These are phyloP conservation scores for Pyrenophora tritici-repentis DNA, from an alignment of 2,329 filamentous ascomycete genomes.

Conservation along the genomic window DNA sequence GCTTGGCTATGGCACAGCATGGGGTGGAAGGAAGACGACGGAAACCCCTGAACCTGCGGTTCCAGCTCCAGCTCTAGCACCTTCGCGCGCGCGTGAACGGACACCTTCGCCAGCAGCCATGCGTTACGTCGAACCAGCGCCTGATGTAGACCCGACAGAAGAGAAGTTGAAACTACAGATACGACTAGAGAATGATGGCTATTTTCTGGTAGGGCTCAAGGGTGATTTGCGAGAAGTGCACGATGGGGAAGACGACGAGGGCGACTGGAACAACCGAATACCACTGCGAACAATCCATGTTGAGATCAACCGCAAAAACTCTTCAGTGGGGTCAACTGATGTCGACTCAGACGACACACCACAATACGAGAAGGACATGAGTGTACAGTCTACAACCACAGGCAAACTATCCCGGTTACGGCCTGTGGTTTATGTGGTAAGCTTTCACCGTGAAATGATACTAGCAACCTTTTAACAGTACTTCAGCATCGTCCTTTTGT, in stretches of 20 bases:
- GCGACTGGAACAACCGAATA: constrained; percentile 55
- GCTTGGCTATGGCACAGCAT: constrained; percentile 52
- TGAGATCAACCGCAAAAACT: constrained; percentile 59
- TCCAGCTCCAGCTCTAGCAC: background rate
- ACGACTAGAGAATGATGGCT: constrained; percentile 53
- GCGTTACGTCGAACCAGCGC: constrained; percentile 45
- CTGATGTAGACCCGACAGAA: constrained; percentile 56
- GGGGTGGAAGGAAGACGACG: constrained; percentile 38
- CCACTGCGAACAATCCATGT: constrained; percentile 70
- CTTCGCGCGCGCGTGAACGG: constrained; percentile 6
- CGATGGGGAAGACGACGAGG: constrained; percentile 47
- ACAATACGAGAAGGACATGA: constrained; percentile 27
- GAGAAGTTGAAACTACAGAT: constrained; percentile 64
- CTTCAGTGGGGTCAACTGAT: constrained; percentile 14
- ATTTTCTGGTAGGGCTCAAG: constrained; percentile 71
- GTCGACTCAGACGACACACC: constrained; percentile 29
- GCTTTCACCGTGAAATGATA: background rate
- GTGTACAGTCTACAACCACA: constrained; percentile 1
- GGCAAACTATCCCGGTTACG: constrained; percentile 54
- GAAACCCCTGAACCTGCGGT: constrained; percentile 1
- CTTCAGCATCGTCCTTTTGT: constrained; percentile 69
- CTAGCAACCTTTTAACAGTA: background rate
- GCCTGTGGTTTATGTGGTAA: constrained; percentile 71
- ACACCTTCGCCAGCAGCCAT: constrained; percentile 33
- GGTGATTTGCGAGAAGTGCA: constrained; percentile 63